Conservation (phyloP, 2,329 filamentous ascomycete species). For the Cercospora janseana region DNA sequence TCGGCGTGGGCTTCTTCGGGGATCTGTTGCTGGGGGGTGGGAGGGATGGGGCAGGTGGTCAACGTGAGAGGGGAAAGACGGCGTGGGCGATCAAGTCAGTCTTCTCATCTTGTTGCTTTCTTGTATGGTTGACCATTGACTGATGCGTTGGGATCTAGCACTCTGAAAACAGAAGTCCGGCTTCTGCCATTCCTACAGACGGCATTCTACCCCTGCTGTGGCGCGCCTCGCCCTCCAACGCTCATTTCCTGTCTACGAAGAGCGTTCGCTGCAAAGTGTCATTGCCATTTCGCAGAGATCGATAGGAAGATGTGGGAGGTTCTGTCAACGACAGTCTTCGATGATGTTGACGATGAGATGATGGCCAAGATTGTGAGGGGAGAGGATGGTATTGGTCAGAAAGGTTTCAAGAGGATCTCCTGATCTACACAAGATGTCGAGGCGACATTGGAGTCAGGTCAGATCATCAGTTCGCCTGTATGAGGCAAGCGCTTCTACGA, state of each 20-base stretch:
- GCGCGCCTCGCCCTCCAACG: slow-evolving; percentile 26
- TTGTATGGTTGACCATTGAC: neutral
- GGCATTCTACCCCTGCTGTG: slow-evolving; percentile 12
- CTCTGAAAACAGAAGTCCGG: slow-evolving; percentile 30
- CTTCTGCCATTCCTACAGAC: slow-evolving; percentile 23
- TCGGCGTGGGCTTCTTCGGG: slow-evolving; percentile 35
- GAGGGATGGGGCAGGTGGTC: neutral
- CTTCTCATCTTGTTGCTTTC: neutral
- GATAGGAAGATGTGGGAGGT: slow-evolving; percentile 37
- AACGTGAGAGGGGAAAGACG: neutral
- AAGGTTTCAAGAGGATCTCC: slow-evolving; percentile 25
- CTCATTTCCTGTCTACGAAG: slow-evolving; percentile 33
- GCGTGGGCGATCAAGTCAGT: slow-evolving; percentile 31
- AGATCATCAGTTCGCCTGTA: too few species aligned
- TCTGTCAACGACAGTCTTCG: slow-evolving; percentile 30
- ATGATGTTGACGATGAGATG: slow-evolving; percentile 29
- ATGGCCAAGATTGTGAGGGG: slow-evolving; percentile 22
- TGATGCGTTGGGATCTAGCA: slow-evolving; percentile 16
- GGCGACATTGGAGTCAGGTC: neutral
- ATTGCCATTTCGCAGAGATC: slow-evolving; percentile 26
- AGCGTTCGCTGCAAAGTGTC: slow-evolving; percentile 30
- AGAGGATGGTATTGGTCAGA: slow-evolving; percentile 14
- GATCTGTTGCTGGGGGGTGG: slow-evolving; percentile 25
- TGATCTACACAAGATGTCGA: too few species aligned
- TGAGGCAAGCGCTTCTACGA: too few species aligned